These are phyloP conservation scores for Yamadazyma paraphyllophila DNA, from an alignment of 805 yeast species.

Conservation along the genomic window DNA sequence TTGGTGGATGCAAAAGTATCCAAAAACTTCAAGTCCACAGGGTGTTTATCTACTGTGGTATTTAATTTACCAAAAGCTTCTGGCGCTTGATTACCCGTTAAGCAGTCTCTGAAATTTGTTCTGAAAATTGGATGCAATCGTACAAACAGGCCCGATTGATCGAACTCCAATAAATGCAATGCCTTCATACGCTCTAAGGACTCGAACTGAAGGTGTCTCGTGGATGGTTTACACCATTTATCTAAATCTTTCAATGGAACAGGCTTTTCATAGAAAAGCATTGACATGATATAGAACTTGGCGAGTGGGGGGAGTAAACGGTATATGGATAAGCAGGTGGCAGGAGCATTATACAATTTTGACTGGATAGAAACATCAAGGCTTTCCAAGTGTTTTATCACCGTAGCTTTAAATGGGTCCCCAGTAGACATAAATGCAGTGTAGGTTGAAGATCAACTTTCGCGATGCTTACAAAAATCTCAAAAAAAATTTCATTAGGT, in stretches of 20 bases:
- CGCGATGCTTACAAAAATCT: constrained; percentile 6
- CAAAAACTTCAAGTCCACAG: constrained; percentile 62
- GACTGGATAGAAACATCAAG: constrained; percentile 85
- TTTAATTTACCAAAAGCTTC: constrained; percentile 77
- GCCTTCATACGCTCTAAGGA: constrained; percentile 75
- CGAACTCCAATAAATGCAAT: constrained; percentile 72
- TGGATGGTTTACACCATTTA: constrained; percentile 67
- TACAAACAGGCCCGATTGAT: constrained; percentile 42
- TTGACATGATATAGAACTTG: constrained; percentile 81
- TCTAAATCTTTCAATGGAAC: constrained; percentile 66
- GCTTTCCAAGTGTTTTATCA: constrained; percentile 85
- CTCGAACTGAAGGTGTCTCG: constrained; percentile 62
- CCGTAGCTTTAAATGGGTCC: constrained; percentile 39
- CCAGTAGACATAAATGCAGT: constrained; percentile 4
- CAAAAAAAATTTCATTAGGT: constrained; percentile 6
- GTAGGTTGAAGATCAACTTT: constrained; percentile 1
- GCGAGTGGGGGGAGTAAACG: constrained; percentile 86
- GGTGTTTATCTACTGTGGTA: constrained; percentile 46
- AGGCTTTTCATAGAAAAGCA: constrained; percentile 79
- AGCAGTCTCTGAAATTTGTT: constrained; percentile 71
- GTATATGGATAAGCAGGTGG: constrained; percentile 92
- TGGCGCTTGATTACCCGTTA: constrained; percentile 71
- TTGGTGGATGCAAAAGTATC: constrained; percentile 79
- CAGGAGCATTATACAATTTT: constrained; percentile 77
- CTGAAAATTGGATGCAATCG: constrained; percentile 73